A percentile compares a stretch with the other conserved stretches of the same genome.
Evolutionary conservation across 441 rosid species (phyloP).

Genomic region (Macaranga tanarius): DNA sequence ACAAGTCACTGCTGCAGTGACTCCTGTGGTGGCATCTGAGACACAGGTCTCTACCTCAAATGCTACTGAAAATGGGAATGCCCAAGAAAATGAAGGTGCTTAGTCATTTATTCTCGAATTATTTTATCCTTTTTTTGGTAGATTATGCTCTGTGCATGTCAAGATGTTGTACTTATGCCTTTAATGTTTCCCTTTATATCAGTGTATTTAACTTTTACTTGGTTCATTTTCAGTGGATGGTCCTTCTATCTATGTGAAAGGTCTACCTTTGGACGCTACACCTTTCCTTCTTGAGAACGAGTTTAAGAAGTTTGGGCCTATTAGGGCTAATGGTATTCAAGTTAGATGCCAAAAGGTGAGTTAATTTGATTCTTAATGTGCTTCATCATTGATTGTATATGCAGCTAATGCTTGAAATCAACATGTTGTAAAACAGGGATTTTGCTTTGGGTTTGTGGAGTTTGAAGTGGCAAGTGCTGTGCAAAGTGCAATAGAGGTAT

Average conservation of each 20-base stretch:
- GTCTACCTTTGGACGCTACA: constrained; percentile 64
- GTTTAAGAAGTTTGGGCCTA: constrained; percentile 78
- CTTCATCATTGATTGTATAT: constrained; percentile 11
- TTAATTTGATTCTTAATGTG: neutral
- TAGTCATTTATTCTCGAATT: neutral
- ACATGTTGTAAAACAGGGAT: constrained; percentile 47
- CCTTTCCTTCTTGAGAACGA: constrained; percentile 60
- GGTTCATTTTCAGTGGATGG: constrained; percentile 50
- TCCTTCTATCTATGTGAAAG: constrained; percentile 72
- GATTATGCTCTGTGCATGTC: neutral
- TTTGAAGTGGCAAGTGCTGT: constrained; percentile 71
- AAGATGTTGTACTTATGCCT: neutral
- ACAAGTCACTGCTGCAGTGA: constrained; percentile 34
- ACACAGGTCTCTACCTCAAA: constrained; percentile 35
- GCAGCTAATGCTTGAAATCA: constrained; percentile 11
- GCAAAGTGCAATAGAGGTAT: constrained; percentile 83
- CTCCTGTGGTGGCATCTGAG: constrained; percentile 42
- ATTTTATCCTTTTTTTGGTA: neutral
- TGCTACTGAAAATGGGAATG: constrained; percentile 54
- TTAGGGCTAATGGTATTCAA: constrained; percentile 75
- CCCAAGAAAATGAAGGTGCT: constrained; percentile 59
- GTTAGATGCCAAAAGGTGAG: constrained; percentile 60
- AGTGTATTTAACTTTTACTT: constrained; percentile 18
- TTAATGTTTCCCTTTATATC: neutral
- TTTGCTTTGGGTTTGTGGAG: constrained; percentile 88